These are phyloP conservation scores for Wallacemonas sp. DNA, from an alignment of 208 protist species.

Conservation along the genomic window DNA sequence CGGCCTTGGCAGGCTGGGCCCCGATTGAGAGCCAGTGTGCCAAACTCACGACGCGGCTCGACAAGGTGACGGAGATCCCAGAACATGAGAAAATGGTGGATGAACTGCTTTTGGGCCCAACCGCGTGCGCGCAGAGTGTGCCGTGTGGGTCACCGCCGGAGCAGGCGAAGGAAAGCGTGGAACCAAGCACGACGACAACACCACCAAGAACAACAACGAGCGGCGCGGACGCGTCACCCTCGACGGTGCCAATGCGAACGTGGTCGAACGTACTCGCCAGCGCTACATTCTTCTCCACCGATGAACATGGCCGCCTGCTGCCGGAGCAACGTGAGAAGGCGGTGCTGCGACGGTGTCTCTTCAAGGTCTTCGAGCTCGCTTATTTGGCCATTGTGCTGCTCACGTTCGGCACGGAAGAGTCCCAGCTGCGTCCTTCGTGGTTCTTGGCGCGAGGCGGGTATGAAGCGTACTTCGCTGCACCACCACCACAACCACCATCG, in stretches of 20 bases:
- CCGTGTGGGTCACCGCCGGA: too few species aligned
- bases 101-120: slow-evolving; percentile 6
- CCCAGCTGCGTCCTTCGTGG: slow-evolving; percentile 14
- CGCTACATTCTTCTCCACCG: slow-evolving; percentile 15
- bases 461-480: neutral
- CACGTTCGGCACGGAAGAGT: slow-evolving; percentile 39
- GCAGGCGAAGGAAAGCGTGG: too few species aligned
- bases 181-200: too few species aligned
- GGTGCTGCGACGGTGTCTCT: slow-evolving; percentile 22
- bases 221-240: neutral
- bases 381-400: slow-evolving; percentile 41
- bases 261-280: slow-evolving; percentile 2
- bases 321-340: slow-evolving; percentile 9
- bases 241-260: slow-evolving; percentile 1
- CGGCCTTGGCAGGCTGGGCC: slow-evolving; percentile 10
- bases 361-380: slow-evolving; percentile 55
- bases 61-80: slow-evolving; percentile 7
- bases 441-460: slow-evolving; percentile 10
- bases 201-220: neutral
- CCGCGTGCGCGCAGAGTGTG: slow-evolving; percentile 6
- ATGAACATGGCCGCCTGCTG: slow-evolving; percentile 5
- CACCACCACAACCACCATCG: neutral
- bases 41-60: slow-evolving; percentile 4
- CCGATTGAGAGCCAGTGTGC: slow-evolving; percentile 6
- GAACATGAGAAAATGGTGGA: slow-evolving; percentile 11